These are phyloP conservation scores for Pharus latifolius DNA, from an alignment of 176 grass and related monocot species.

Conservation along the genomic window DNA sequence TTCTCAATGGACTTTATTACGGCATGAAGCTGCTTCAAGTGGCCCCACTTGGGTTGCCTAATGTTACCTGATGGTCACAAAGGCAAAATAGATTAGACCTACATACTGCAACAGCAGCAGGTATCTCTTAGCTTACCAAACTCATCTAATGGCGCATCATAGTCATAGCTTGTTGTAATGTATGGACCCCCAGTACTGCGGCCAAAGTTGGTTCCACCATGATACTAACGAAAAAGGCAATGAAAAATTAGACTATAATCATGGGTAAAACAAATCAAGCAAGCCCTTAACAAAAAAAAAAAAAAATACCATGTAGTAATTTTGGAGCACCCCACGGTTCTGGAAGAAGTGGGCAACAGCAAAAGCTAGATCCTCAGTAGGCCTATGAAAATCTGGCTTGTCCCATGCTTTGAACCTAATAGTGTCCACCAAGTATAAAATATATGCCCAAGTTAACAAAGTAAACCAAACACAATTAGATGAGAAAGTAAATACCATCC, in stretches of 20 bases:
- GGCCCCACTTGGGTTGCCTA: slow-evolving; percentile 75
- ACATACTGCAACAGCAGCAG: not conserved
- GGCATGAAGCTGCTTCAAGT: slow-evolving; percentile 70
- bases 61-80: slow-evolving; percentile 33
- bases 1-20: slow-evolving; percentile 54
- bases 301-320: slow-evolving; percentile 70
- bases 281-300: not conserved
- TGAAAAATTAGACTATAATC: not conserved
- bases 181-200: slow-evolving; percentile 73
- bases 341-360: slow-evolving; percentile 80
- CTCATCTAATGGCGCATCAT: slow-evolving; percentile 84
- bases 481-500: slow-evolving; percentile 39
- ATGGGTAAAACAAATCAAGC: not conserved
- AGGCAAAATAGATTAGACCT: not conserved
- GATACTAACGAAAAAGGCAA: slow-evolving; percentile 38
- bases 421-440: not conserved
- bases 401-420: slow-evolving; percentile 80
- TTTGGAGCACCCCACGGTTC: slow-evolving; percentile 48
- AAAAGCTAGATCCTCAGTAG: slow-evolving; percentile 57
- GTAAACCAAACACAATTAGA: not conserved
- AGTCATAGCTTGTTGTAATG: slow-evolving; percentile 79
- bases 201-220: slow-evolving; percentile 83
- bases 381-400: slow-evolving; percentile 50
- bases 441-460: not conserved
- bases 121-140: slow-evolving; percentile 47